Evolutionary conservation across 495 filamentous ascomycete genomes (phyloP), one percentile per base, ranked within the genome.

Genomic region (Evernia prunastri): DNA sequence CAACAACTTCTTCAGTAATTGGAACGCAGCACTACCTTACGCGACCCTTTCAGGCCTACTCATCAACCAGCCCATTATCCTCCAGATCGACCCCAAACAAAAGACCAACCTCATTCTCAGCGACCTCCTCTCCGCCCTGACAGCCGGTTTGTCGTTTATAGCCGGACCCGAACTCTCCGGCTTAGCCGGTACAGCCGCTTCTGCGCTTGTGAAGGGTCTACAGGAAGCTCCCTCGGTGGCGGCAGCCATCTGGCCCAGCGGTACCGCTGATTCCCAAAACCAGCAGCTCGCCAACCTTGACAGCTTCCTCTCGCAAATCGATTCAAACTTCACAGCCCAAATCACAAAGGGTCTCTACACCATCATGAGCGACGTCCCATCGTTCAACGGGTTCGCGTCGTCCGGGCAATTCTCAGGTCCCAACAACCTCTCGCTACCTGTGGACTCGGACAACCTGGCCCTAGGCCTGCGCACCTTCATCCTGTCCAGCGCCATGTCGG

Each of bases 191-290:
- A 49, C 42, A 12, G 63, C 63, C 9, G 56, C 56, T 25, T 10
- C 3, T 10, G 56, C 42, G 2, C 27, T 65, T 1, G 11, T 59
- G 11, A 60, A 25, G 2, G 57, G 63, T 27, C n/a, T 65, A 29
- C 29, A 51, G 35, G 33, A 40, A 42, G 39, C 63, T 33, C 63
- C 63, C 18, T 57, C 56, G 5, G 45, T 60, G 11, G 57, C 57
- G n/a, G 31, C 23, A 54, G 57, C 57, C 17, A 59, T 65, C n/a
- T 65, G 63, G 63, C 63, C 63, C 10, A 36, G 11, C 10, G 63
- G 57, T 20, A 65, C 63, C 4, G 37, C 29, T 6, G 57, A 65
- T 43, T 65, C 63, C n/a, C 42, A 59, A n/a, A 33, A 37, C 23
- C 17, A 49, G 25, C 63, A 65, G 45, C 54, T 65, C 6, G 40